Conservation (phyloP, 2,329 filamentous ascomycete species). For the Fusarium secorum region DNA sequence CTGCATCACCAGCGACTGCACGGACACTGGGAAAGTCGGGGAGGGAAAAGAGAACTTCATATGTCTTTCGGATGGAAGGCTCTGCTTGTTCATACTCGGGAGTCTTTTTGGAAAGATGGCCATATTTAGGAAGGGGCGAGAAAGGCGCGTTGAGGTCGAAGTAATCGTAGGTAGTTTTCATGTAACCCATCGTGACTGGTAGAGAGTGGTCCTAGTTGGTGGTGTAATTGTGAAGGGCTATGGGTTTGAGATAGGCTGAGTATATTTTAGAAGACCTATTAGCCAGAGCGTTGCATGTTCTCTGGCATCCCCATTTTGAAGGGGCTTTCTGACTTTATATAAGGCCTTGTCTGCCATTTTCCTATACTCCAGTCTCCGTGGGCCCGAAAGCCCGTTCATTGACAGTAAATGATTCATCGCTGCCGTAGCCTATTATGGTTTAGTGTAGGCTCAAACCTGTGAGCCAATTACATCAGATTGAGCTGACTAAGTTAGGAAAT, state of each 20-base stretch:
- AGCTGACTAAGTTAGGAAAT: not conserved
- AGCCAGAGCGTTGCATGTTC: not conserved
- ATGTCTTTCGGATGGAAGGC: not conserved
- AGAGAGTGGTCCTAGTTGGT: not conserved
- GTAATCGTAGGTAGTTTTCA: conserved; percentile 18
- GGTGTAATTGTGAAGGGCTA: not conserved
- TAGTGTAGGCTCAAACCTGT: not conserved
- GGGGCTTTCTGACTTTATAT: not conserved
- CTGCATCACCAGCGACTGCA: not conserved
- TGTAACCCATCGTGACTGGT: conserved; percentile 13
- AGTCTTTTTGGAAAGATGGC: conserved; percentile 25
- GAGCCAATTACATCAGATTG: not conserved
- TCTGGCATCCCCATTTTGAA: too few relatives aligned
- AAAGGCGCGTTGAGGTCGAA: conserved; percentile 15
- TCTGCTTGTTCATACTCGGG: conserved; percentile 10
- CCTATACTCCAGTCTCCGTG: not conserved
- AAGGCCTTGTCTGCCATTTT: not conserved
- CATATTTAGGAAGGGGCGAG: conserved; percentile 24
- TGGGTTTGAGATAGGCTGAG: not conserved
- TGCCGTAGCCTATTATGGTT: not conserved
- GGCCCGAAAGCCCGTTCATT: not conserved
- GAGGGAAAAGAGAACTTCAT: not conserved
- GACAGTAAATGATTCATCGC: conserved; percentile 12
- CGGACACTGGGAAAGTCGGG: conserved; percentile 15
- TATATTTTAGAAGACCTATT: not conserved